Conservation (phyloP, 805 yeast genomes). For the Schwanniomyces vanrijiae region DNA sequence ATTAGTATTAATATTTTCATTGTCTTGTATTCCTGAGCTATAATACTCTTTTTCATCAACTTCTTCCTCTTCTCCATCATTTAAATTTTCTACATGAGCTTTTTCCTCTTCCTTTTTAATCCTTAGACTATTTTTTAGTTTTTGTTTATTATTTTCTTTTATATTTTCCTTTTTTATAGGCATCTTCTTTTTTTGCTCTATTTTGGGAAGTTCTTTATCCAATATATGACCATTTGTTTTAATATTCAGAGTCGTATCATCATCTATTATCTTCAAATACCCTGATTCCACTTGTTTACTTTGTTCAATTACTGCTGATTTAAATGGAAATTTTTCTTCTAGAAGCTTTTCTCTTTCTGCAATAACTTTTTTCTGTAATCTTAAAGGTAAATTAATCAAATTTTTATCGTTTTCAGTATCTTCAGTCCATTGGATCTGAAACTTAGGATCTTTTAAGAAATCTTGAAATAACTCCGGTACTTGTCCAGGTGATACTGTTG, state of each 20-base stretch:
- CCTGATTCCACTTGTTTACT: slow-evolving; percentile 21
- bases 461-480: slow-evolving; percentile 34
- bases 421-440: slow-evolving; percentile 34
- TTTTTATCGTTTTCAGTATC: slow-evolving; percentile 19
- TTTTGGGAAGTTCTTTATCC: neutral
- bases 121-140: slow-evolving; percentile 1
- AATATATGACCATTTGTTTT: neutral
- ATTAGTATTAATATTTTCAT: slow-evolving; percentile 11
- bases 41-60: slow-evolving; percentile 4
- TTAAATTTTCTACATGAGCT: slow-evolving; percentile 3
- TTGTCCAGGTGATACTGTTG: slow-evolving; percentile 16
- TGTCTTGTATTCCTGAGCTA: slow-evolving; percentile 2
- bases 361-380: slow-evolving; percentile 39
- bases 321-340: slow-evolving; percentile 36
- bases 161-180: neutral
- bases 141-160: neutral
- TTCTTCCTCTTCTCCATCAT: slow-evolving; percentile 3
- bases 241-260: neutral
- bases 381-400: slow-evolving; percentile 33
- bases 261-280: slow-evolving; percentile 11
- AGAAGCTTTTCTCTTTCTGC: slow-evolving; percentile 33
- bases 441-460: slow-evolving; percentile 25
- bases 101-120: slow-evolving; percentile 5
- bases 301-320: slow-evolving; percentile 24
- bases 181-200: neutral